These are phyloP conservation scores for Corylus avellana DNA, from an alignment of 306 rosid species.

Conservation along the genomic window DNA sequence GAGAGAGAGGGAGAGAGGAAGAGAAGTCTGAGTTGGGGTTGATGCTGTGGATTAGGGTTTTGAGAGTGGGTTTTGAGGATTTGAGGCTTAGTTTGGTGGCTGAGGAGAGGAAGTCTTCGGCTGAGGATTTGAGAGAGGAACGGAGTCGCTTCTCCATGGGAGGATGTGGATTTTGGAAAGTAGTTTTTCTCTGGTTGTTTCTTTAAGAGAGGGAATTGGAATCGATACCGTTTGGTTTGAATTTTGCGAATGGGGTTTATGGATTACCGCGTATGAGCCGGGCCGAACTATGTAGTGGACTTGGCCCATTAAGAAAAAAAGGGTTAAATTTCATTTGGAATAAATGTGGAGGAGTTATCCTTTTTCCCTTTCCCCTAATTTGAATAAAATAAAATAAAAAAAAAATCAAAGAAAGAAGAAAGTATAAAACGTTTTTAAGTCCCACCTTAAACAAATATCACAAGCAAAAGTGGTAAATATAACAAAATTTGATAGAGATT, in stretches of 20 bases:
- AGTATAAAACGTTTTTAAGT: no score
- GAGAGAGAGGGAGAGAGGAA: constrained; percentile 66
- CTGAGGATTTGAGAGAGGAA: constrained; percentile 62
- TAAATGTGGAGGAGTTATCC: no score
- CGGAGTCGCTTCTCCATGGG: constrained; percentile 79
- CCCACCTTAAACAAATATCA: no score
- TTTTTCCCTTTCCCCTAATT: no score
- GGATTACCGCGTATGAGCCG: neutral
- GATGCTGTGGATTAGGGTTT: constrained; percentile 66
- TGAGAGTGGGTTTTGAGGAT: constrained; percentile 62
- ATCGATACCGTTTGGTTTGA: neutral
- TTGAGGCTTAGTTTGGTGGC: constrained; percentile 54
- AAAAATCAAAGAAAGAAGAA: no score
- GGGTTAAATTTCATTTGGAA: no score
- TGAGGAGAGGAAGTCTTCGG: constrained; percentile 56
- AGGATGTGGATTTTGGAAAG: neutral
- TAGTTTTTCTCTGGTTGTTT: neutral
- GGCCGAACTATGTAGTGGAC: neutral
- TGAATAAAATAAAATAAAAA: no score
- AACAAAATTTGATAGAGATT: no score
- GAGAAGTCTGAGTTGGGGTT: constrained; percentile 56
- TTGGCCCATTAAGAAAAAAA: no score
- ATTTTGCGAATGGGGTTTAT: neutral
- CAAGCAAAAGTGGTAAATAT: no score
- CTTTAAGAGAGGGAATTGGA: constrained; percentile 3